Base-by-base conservation (phyloP, 2,329 filamentous ascomycete genomes). In the Sporothrix phasma region DNA sequence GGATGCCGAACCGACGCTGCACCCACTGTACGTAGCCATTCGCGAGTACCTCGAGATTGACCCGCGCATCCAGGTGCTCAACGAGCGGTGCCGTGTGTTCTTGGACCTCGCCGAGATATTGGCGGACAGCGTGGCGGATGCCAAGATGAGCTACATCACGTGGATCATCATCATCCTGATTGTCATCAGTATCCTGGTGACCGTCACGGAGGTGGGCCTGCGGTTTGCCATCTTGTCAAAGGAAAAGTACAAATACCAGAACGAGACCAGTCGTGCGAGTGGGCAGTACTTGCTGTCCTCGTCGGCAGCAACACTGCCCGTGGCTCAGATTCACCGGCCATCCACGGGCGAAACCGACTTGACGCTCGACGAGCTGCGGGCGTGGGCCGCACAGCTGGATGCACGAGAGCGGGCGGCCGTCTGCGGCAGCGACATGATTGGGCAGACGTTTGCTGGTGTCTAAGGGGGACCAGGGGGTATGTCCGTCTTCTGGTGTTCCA, bases 91-190 rank as follows among this genome's bases (percentile, higher is more conserved):
- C 74, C 87, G 90, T 47, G 94, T 99, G 60, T 99, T 99, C 77
- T 84, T 99, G 19, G 94, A 99, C 74, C 84, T 99, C 10, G 92
- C 94, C 53, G 92, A 97, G 76, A 97, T 99, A 26, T 80, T 99
- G 1, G 92, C 89, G 15, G 93, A 99, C 76, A 90, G 86, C 1
- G 92, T 97, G 63, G 90, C 90, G 24, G 92, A 97, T 73, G 88
- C 90, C 69, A 97, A 96, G 75, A 97, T 97, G 89, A 96, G 91
- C 69, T 82, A 83, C 69, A 96, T 97, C 73, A 99, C 94, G 0
- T 97, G 93, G 93, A 97, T 99, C 74, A 88, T 97, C 75, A 99
- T 99, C 71, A 82, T 96, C 53, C 83, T 99, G 53, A 99, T 99
- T 72, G 76, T 95, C 54, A 79, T 97, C 69, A 93, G 88, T 72